Evolutionary conservation across 495 filamentous ascomycete species (phyloP).

Genomic region (Echria macrotheca): DNA sequence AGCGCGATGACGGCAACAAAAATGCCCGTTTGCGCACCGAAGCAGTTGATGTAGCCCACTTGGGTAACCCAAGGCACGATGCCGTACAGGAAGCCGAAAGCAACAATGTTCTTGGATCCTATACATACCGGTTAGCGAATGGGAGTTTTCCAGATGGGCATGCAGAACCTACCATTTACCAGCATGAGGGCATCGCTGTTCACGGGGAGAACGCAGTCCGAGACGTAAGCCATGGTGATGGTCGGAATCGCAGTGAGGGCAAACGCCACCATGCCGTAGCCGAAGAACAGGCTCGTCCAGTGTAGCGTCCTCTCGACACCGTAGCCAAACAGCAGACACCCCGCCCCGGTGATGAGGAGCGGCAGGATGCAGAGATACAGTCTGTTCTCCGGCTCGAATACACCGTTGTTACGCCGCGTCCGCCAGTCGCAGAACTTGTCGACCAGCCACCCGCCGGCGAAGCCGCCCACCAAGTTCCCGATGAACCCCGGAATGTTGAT

Average conservation of each 20-base stretch:
- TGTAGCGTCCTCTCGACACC: slow-evolving; percentile 25
- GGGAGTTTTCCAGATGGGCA: no score
- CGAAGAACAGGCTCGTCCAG: slow-evolving; percentile 31
- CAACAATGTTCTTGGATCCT: slow-evolving; percentile 31
- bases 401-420: slow-evolving; percentile 41
- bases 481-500: slow-evolving; percentile 46
- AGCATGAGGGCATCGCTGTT: slow-evolving; percentile 33
- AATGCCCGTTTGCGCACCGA: slow-evolving; percentile 49
- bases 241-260: slow-evolving; percentile 32
- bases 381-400: slow-evolving; percentile 53
- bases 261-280: slow-evolving; percentile 30
- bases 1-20: slow-evolving; percentile 26
- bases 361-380: slow-evolving; percentile 43
- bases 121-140: slow-evolving; percentile 1
- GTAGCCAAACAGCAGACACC: slow-evolving; percentile 35
- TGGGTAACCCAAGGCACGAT: slow-evolving; percentile 44
- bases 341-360: slow-evolving; percentile 31
- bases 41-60: slow-evolving; percentile 45
- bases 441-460: slow-evolving; percentile 37
- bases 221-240: slow-evolving; percentile 31
- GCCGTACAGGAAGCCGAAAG: slow-evolving; percentile 28
- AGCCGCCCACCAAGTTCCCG: slow-evolving; percentile 41
- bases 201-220: slow-evolving; percentile 28
- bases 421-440: slow-evolving; percentile 43
- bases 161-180: slow-evolving; percentile 31